Base-by-base conservation (phyloP, 164 flowering plant genomes). In the Tinospora cordifolia region DNA sequence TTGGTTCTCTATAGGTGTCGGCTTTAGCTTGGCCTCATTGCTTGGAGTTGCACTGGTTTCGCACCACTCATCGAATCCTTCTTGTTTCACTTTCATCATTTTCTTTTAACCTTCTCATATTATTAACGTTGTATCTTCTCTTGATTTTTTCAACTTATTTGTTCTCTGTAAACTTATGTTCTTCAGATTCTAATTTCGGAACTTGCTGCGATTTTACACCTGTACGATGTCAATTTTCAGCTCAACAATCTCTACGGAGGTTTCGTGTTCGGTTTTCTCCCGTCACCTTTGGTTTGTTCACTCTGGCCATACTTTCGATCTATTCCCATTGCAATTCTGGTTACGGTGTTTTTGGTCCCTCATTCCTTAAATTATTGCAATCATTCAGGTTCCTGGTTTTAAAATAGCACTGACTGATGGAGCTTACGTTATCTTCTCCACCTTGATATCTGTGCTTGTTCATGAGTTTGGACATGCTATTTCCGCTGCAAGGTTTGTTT, bases 391-490 rank as follows among this genome's bases (percentile, higher is more conserved):
- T 66, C 83, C 83, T 74, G 80, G 81, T 68, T 73, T 77, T 60
- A 71, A 80, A 44, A 25, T 83, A n/a, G 84, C 95, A 13, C 41
- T 84, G 19, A 66, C 74, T n/a, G 90, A 83, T 80, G 77, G 81
- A 62, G 87, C 69, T 19, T 84, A 82, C 71, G 10, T 91, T 66
- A 49, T 83, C 44, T 36, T 87, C 69, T 86, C 93, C 34, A 80
- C 97, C 47, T 67, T 87, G 71, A 65, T 90, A 62, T 84, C 96
- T 67, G 87, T 93, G 10, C 40, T 79, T 27, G 77, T 82, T 39
- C 97, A 91, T 84, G 97, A 93, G 80, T 68, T 87, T 73, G 98
- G 97, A 51, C 98, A 91, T 84, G 92, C 96, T 74, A 51, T 83
- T 74, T 88, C 97, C 72, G 97, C 97, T 66, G 87, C 98, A 36